Evolutionary conservation across 768 basidiomycete species (phyloP).

Genomic region (Suillus occidentalis): DNA sequence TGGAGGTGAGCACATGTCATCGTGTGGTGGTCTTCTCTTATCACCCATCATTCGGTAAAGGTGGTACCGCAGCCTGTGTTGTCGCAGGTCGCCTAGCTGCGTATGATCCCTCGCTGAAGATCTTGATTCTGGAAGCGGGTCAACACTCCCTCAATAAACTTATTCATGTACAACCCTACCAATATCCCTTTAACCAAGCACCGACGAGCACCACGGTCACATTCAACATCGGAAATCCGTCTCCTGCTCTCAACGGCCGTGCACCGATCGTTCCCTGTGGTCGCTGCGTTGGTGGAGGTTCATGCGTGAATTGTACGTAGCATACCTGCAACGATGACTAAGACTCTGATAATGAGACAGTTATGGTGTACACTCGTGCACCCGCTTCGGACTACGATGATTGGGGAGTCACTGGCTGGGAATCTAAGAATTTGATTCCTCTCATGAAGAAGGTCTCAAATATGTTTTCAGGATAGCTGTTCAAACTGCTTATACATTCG

Average conservation of each 20-base stretch:
- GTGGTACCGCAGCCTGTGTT: slow-evolving; percentile 36
- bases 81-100: slow-evolving; percentile 29
- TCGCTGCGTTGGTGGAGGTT: slow-evolving; percentile 34
- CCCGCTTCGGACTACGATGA: slow-evolving; percentile 54
- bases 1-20: slow-evolving; percentile 42
- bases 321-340: slow-evolving; percentile 2
- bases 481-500: background rate
- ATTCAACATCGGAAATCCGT: slow-evolving; percentile 16
- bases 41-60: slow-evolving; percentile 14
- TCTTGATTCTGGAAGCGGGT: slow-evolving; percentile 29
- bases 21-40: background rate
- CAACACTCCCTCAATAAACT: slow-evolving; percentile 23
- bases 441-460: slow-evolving; percentile 23
- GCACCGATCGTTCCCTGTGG: slow-evolving; percentile 20
- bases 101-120: slow-evolving; percentile 23
- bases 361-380: slow-evolving; percentile 57
- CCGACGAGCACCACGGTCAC: slow-evolving; percentile 20
- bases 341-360: slow-evolving; percentile 15
- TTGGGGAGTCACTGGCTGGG: slow-evolving; percentile 30
- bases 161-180: slow-evolving; percentile 22
- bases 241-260: slow-evolving; percentile 16
- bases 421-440: slow-evolving; percentile 26
- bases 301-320: slow-evolving; percentile 49
- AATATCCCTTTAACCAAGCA: too few relatives aligned
- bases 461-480: background rate